Evolutionary conservation across 768 basidiomycete genomes (phyloP).

Genomic region (Phlebiopsis gigantea): DNA sequence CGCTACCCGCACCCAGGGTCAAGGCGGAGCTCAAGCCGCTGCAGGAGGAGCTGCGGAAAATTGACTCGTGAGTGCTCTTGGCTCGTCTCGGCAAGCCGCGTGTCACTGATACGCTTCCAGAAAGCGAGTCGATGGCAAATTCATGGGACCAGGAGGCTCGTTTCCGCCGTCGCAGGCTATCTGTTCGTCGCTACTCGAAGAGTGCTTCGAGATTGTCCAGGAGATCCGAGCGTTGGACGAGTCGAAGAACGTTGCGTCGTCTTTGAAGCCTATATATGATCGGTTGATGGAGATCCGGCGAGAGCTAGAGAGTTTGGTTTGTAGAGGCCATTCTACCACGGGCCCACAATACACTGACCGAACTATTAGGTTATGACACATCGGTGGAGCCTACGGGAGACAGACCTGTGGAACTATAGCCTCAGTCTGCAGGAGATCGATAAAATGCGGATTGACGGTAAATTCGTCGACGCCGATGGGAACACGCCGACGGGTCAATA

Average conservation of each 20-base stretch:
- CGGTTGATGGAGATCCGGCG: slow-evolving; percentile 79
- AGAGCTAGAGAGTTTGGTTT: slow-evolving; percentile 83
- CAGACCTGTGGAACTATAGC: slow-evolving; percentile 91
- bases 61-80: slow-evolving; percentile 79
- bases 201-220: slow-evolving; percentile 92
- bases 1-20: slow-evolving; percentile 15
- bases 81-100: slow-evolving; percentile 17
- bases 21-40: slow-evolving; percentile 75
- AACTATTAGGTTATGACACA: slow-evolving; percentile 58
- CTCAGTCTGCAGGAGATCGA: slow-evolving; percentile 93
- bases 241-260: slow-evolving; percentile 78
- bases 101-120: slow-evolving; percentile 31
- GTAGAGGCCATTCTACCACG: neutral
- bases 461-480: slow-evolving; percentile 93
- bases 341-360: neutral
- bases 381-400: slow-evolving; percentile 94
- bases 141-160: slow-evolving; percentile 83
- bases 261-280: slow-evolving; percentile 90
- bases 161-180: slow-evolving; percentile 91
- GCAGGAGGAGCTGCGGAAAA: slow-evolving; percentile 88
- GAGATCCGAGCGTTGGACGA: slow-evolving; percentile 94
- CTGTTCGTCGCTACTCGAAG: slow-evolving; percentile 88
- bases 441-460: slow-evolving; percentile 94
- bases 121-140: slow-evolving; percentile 93
- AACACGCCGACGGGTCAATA: slow-evolving; percentile 93